These are phyloP conservation scores for Samsoniella hepiali DNA, from an alignment of 2,329 filamentous ascomycete species.

Conservation along the genomic window DNA sequence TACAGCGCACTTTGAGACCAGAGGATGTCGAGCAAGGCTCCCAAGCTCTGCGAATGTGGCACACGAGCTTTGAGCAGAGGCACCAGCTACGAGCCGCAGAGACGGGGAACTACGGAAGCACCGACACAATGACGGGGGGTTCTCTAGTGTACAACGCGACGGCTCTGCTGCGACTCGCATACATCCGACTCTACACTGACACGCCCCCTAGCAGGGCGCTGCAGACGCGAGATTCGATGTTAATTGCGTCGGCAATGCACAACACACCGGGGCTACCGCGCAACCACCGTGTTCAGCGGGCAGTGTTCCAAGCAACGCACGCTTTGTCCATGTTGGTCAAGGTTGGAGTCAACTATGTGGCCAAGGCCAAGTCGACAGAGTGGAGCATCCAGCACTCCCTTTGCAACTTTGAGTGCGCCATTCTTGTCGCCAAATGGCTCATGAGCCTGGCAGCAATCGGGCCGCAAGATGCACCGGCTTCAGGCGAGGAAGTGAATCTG, in stretches of 20 bases:
- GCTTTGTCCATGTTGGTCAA: conserved; percentile 66
- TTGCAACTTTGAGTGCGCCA: conserved; percentile 60
- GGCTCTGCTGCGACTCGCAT: conserved; percentile 57
- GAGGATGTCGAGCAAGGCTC: conserved; percentile 57
- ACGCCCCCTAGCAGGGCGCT: conserved; percentile 59
- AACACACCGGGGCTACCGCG: conserved; percentile 57
- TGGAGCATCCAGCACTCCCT: conserved; percentile 63
- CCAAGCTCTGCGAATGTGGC: conserved; percentile 56
- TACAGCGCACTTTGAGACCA: conserved; percentile 47
- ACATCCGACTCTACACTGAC: conserved; percentile 65
- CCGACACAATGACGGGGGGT: conserved; percentile 53
- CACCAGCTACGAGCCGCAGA: conserved; percentile 51
- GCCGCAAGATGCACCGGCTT: conserved; percentile 47
- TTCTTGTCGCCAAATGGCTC: conserved; percentile 59
- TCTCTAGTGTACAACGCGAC: conserved; percentile 66
- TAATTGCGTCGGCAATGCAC: conserved; percentile 59
- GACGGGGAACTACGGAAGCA: conserved; percentile 42
- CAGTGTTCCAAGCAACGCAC: conserved; percentile 65
- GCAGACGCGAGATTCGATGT: conserved; percentile 60
- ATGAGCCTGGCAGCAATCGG: conserved; percentile 53
- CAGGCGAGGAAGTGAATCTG: conserved; percentile 51
- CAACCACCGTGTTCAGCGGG: conserved; percentile 58
- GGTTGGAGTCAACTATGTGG: conserved; percentile 59
- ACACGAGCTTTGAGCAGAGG: conserved; percentile 55
- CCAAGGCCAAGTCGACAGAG: conserved; percentile 57